phyloP scores from a whole-genome alignment of 2,329 filamentous ascomycete species.

The Plenodomus tracheiphilus region DNA sequence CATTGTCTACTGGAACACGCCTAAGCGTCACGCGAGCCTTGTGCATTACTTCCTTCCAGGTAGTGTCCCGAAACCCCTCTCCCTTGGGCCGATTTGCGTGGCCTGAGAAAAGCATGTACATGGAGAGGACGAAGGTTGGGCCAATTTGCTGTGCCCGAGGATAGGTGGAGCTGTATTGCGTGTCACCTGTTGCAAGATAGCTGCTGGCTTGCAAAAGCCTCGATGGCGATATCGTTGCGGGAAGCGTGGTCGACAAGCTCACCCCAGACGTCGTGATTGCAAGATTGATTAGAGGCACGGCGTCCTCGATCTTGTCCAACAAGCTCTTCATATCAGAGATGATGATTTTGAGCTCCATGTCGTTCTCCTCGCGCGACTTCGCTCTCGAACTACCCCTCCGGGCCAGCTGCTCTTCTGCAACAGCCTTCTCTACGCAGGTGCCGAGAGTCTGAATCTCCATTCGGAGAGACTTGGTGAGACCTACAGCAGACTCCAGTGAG shows the following conservation, averaged over 20 bases:
- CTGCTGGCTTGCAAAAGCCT: conserved; percentile 90
- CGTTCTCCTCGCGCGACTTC: conserved; percentile 59
- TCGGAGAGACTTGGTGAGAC: conserved; percentile 79
- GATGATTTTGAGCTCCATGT: conserved; percentile 69
- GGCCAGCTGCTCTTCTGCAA: conserved; percentile 62
- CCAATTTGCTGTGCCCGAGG: conserved; percentile 76
- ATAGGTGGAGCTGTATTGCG: conserved; percentile 71
- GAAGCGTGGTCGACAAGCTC: conserved; percentile 77
- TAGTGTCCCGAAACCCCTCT: conserved; percentile 64
- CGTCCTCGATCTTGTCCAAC: conserved; percentile 80
- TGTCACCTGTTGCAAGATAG: conserved; percentile 83
- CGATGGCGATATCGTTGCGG: conserved; percentile 84
- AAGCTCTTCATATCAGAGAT: conserved; percentile 75
- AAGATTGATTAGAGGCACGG: conserved; percentile 87
- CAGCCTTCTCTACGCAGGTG: conserved; percentile 71
- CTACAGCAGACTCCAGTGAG: conserved; percentile 80
- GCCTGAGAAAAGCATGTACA: conserved; percentile 93
- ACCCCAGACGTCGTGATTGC: conserved; percentile 94
- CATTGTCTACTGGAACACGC: conserved; percentile 64
- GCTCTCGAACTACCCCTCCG: conserved; percentile 50
- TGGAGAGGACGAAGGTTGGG: conserved; percentile 79
- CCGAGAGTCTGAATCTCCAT: conserved; percentile 82
- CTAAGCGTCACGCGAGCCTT: conserved; percentile 84
- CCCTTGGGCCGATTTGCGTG: conserved; percentile 65
- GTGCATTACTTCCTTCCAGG: conserved; percentile 96